A percentile compares a stretch with the other conserved stretches of the same genome.
Conservation (phyloP, 257 asterid genomes). For the Solanum ossicruentum region DNA sequence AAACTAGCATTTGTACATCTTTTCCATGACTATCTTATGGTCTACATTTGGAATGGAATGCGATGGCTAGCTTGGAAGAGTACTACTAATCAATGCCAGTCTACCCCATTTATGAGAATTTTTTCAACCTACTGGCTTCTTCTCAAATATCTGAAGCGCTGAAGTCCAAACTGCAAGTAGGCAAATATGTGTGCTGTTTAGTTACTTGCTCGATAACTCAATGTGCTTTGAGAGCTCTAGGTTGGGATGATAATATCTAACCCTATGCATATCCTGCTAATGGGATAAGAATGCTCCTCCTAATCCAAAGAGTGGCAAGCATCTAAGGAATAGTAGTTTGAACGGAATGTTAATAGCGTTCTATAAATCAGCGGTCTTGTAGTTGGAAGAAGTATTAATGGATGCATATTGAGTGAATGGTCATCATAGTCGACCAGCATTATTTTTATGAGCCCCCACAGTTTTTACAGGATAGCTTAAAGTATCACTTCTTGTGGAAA, state of each 20-base stretch:
- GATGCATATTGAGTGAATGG: not conserved
- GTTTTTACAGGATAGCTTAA: not conserved
- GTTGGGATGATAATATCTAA: not conserved
- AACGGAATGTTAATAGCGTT: not conserved
- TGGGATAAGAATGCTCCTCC: not conserved
- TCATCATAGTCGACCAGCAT: not conserved
- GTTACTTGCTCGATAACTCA: not conserved
- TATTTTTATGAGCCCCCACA: not conserved
- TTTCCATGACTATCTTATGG: not conserved
- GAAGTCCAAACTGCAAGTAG: not conserved
- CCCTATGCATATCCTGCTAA: not conserved
- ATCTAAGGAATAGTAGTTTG: not conserved
- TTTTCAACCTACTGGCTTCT: not conserved
- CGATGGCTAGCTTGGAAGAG: not conserved
- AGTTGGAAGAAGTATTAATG: not conserved
- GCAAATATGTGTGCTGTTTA: not conserved
- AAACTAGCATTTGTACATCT: not conserved
- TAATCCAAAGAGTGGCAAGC: not conserved
- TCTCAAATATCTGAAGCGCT: not conserved
- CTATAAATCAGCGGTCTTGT: not conserved
- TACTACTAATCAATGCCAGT: not conserved
- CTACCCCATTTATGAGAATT: not conserved
- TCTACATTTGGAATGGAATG: not conserved
- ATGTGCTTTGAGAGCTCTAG: not conserved
- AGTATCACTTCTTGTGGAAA: not conserved